Base-by-base conservation (phyloP, 176 grass and related monocot genomes). In the Bonia amplexicaulis region DNA sequence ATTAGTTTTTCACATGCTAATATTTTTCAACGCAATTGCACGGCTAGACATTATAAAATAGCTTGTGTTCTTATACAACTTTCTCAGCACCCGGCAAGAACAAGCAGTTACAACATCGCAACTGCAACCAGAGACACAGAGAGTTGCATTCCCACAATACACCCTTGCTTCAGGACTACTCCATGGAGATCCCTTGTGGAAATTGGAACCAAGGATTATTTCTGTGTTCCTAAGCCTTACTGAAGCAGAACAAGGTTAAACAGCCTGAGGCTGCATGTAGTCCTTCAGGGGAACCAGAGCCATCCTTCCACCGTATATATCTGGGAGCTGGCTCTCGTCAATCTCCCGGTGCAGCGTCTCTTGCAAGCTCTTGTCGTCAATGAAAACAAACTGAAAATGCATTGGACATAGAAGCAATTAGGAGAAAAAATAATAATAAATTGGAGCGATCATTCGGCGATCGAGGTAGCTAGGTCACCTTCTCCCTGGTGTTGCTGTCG, bases 321-420 rank as follows among this genome's bases (percentile, higher is more conserved):
- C 87, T 5, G 95, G 93, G 40, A 98, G 64, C 76, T 98, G 89
- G 74, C 57, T 84, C 20, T 92, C 89, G 1, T 98, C 95, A 3
- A 98, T 90, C n/a, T 95, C 91, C 71, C 49, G 82, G 39, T 51
- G 76, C 45, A 98, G 86, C 55, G 87, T 93, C 54, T 90, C 85
- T 59, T 89, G 80, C 54, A 98, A 40, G 39, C 23, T 88, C 87
- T 98, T 90, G 68, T 93, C 71, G 1, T 93, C 91, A 5, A 98
- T 68, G 64, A 98, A 95, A 16, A 93, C 61, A 14, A 98, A 90
- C 95, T 97, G 89, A 92, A 89, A 48, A 73, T 31, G 5, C 2
- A 35, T 53, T 26, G 26, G 10, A 35, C 14, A 65, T n/a, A 46
- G 7, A 51, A 26, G 2, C 15, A 54, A 44, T 44, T 44, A 52